A percentile compares a stretch with the other conserved stretches of the same genome.
Conservation (phyloP, 345 rosid species). For the Boechera retrofracta region DNA sequence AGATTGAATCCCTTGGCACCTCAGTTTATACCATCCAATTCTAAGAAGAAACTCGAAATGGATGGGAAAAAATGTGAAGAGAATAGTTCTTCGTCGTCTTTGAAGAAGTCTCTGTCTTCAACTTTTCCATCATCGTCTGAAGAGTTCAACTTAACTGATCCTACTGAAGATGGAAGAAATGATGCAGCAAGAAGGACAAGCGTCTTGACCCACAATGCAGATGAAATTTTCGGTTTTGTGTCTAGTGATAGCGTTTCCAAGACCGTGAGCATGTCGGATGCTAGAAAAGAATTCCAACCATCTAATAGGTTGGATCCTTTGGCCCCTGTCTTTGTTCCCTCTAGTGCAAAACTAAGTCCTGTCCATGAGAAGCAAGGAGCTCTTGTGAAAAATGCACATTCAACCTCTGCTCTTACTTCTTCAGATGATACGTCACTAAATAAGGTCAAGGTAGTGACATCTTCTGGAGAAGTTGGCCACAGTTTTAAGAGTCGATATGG, state of each 20-base stretch:
- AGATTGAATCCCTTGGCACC: slow-evolving; percentile 63
- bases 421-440: background rate
- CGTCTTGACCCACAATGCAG: slow-evolving; percentile 25
- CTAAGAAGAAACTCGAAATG: slow-evolving; percentile 38
- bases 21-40: slow-evolving; percentile 51
- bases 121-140: slow-evolving; percentile 38
- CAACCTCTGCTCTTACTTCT: slow-evolving; percentile 27
- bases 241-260: slow-evolving; percentile 26
- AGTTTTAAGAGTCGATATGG: slow-evolving; percentile 28
- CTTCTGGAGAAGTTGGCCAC: slow-evolving; percentile 38
- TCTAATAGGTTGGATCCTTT: slow-evolving; percentile 46
- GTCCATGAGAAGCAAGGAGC: slow-evolving; percentile 36
- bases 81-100: slow-evolving; percentile 34
- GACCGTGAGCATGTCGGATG: background rate
- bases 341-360: slow-evolving; percentile 34
- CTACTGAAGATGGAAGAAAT: slow-evolving; percentile 12
- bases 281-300: slow-evolving; percentile 29
- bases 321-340: slow-evolving; percentile 46
- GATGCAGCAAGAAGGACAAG: background rate
- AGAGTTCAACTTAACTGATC: slow-evolving; percentile 31
- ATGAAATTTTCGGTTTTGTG: slow-evolving; percentile 29
- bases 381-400: slow-evolving; percentile 18
- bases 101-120: slow-evolving; percentile 45
- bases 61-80: slow-evolving; percentile 38
- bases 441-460: slow-evolving; percentile 35